Base-by-base conservation (phyloP, 257 asterid genomes). In the Nicotiana tabacum region DNA sequence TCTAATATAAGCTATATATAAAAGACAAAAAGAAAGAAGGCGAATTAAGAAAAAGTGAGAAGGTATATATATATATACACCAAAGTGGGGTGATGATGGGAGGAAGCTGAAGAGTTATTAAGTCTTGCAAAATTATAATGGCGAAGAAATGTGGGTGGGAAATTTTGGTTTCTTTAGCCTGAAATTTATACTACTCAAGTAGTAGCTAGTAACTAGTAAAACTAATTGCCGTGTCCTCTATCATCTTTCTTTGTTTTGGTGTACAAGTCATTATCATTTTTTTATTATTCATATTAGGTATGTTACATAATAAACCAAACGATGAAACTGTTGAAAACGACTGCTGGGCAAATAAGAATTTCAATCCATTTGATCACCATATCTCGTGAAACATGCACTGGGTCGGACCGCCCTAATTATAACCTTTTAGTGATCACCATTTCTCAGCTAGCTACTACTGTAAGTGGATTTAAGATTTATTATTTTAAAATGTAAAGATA, bases 171-270 rank as follows among this genome's bases (percentile, higher is more conserved):
- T 89, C 85, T 88, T 72, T 91, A 77, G 39, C 87, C 65, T 82
- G 84, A 66, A 67, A 91, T 90, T 90, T 97, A 92, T 96, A 93
- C 93, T 88, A 89, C 82, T 83, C 89, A 85, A 61, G 66, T 53
- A 24, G 69, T 1, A 32, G 33, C 9, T 32, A 2, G 33, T 32
- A 32, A 32, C 33, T 32, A 32, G 33, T 32, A 32, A 32, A 32
- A 32, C 33, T 32, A 32, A 2, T 32, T 32, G 33, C 33, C 33
- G 33, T 32, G 33, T 32, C 33, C 33, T 29, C 30, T 29, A 29
- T 29, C 30, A 29, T 29, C 30, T 29, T 29, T 29, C 30, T 29
- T 29, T 29, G 30, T 29, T 29, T 29, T 32, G 33, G 33, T 32
- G 1, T 32, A 32, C 33, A 32, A 32, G 33, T 32, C 33, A 32